Evolutionary conservation across 257 asterid genomes (phyloP).

Genomic region (Solanum tarapatanum): DNA sequence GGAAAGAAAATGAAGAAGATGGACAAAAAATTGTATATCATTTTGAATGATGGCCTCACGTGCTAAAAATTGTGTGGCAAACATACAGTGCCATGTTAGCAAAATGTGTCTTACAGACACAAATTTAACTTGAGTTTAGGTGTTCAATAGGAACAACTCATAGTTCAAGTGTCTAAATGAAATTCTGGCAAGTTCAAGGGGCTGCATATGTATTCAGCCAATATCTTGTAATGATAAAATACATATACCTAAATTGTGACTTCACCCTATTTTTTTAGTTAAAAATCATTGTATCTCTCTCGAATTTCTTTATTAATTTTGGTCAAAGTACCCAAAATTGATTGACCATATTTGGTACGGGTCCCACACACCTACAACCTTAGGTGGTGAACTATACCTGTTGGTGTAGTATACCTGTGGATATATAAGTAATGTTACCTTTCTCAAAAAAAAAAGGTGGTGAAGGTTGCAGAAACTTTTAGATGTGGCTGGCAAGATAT

Average conservation of each 20-base stretch:
- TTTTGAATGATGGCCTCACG: background rate
- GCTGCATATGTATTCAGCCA: background rate
- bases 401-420: background rate
- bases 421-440: background rate
- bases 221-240: background rate
- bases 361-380: background rate
- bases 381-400: background rate
- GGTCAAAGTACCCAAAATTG: background rate
- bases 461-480: background rate
- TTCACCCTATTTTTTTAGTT: background rate
- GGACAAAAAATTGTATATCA: background rate
- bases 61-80: background rate
- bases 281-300: background rate
- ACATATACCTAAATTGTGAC: background rate
- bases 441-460: background rate
- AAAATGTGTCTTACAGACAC: background rate
- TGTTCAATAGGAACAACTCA: background rate
- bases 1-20: background rate
- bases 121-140: background rate
- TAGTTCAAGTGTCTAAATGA: background rate
- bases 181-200: background rate
- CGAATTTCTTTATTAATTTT: background rate
- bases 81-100: background rate
- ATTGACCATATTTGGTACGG: background rate
- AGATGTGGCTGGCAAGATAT: background rate